A percentile compares a stretch with the other conserved stretches of the same genome.
Conservation (phyloP, 257 asterid species). For the Thymus quinquecostatus region DNA sequence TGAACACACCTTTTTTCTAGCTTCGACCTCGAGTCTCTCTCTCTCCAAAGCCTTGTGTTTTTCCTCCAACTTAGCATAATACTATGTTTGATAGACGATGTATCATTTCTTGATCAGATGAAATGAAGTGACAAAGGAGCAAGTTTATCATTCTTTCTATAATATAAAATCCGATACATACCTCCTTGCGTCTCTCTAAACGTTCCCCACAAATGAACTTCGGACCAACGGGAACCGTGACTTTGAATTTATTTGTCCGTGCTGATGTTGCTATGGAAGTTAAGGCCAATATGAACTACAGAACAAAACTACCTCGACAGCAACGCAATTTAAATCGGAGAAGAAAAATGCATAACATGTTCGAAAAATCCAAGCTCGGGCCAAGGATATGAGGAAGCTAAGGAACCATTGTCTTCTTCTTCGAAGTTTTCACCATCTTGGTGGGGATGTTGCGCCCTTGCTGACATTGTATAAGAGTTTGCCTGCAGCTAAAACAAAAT, state of each 20-base stretch:
- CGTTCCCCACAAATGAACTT: constrained; percentile 64
- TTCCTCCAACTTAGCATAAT: constrained; percentile 73
- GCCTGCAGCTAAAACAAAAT: no score
- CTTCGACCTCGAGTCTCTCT: constrained; percentile 71
- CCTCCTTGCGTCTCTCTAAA: constrained; percentile 78
- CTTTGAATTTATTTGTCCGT: constrained; percentile 52
- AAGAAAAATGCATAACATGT: no score
- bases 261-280: constrained; percentile 54
- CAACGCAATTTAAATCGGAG: no score
- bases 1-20: constrained; percentile 62
- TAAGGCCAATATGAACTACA: constrained; percentile 29
- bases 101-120: neutral
- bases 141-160: no score
- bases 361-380: constrained; percentile 8
- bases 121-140: neutral
- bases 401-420: constrained; percentile 68
- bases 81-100: constrained; percentile 41
- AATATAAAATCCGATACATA: constrained; percentile 14
- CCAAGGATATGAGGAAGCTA: constrained; percentile 72
- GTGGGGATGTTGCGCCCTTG: constrained; percentile 36
- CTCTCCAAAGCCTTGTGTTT: constrained; percentile 87
- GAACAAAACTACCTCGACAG: constrained; percentile 24
- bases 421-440: constrained; percentile 34
- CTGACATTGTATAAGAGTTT: constrained; percentile 41
- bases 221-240: constrained; percentile 87